These are phyloP conservation scores for Epipyxis sp. DNA, from an alignment of 108 stramenopile genomes.

Conservation along the genomic window DNA sequence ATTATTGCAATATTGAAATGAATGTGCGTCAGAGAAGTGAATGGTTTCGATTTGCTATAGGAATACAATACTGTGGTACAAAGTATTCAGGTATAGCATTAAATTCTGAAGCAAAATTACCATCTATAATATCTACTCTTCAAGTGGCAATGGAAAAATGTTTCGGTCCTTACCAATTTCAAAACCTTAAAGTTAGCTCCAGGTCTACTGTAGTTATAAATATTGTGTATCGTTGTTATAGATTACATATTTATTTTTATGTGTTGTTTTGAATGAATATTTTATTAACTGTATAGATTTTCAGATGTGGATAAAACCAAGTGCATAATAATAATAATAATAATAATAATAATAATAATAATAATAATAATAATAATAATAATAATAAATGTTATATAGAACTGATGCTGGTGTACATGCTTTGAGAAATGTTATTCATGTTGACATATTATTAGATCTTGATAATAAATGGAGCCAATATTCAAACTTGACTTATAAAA, in stretches of 20 bases:
- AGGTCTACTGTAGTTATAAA: neutral
- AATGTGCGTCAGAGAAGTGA: neutral
- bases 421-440: constrained; percentile 3
- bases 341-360: neutral
- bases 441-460: neutral
- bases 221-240: no score
- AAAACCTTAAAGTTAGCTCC: neutral
- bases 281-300: no score
- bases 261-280: no score
- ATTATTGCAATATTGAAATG: constrained; percentile 6
- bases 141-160: neutral
- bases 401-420: constrained; percentile 18
- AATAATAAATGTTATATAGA: neutral
- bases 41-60: neutral
- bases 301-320: no score
- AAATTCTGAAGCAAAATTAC: neutral
- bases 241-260: no score
- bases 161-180: neutral
- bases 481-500: neutral
- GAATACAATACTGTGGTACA: neutral
- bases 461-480: neutral
- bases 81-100: neutral
- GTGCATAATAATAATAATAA: no score
- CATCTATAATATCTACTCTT: neutral
- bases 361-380: neutral